Base-by-base conservation (phyloP, 495 filamentous ascomycete species). In the Tuber indicum region DNA sequence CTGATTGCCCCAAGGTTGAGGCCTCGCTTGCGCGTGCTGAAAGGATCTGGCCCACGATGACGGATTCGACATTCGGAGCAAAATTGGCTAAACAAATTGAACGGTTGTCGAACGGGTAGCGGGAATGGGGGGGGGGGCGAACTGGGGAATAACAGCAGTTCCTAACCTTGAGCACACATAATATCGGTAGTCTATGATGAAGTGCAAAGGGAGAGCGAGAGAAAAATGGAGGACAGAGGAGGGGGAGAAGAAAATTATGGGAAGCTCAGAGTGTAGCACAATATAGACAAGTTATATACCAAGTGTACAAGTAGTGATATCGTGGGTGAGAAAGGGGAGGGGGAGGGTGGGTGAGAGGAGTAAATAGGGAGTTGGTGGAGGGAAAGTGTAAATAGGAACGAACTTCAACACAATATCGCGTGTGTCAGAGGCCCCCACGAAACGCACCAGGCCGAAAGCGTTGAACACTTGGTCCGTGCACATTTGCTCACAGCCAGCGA, bases 401-500 rank as follows among this genome's bases (percentile, higher is more conserved):
- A 12, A 58, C 52, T 12, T 32, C 12, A 62, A 32, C 32, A 62
- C 10, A 66, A 66, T 66, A 32, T 66, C 58, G 58, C 26, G 26
- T 36, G 58, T 66, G 26, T 66, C 58, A 10, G 58, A 36, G 58
- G 26, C 58, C 52, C 52, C 52, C 52, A 62, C 52, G 52, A 62
- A 62, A 62, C 10, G 58, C 58, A 66, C 58, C 26, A 66, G 58
- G 58, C 58, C 26, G 4, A 66, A 66, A 66, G 26, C 26, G 58
- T 66, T 66, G 26, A 36, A 66, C 26, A 66, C 58, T 66, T 66
- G 58, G 58, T 66, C 58, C 58, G 58, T 66, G 58, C 58, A 36
- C 26, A 16, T 1, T 52, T 66, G 26, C 58, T 66, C 32, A 36
- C 52, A 62, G 49, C 58, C n/a, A 62, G 26, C 32, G 3, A 66